Evolutionary conservation across 176 grass and related monocot species (phyloP), one percentile per base, ranked within the genome.

Genomic region (Aegilops speltoides): DNA sequence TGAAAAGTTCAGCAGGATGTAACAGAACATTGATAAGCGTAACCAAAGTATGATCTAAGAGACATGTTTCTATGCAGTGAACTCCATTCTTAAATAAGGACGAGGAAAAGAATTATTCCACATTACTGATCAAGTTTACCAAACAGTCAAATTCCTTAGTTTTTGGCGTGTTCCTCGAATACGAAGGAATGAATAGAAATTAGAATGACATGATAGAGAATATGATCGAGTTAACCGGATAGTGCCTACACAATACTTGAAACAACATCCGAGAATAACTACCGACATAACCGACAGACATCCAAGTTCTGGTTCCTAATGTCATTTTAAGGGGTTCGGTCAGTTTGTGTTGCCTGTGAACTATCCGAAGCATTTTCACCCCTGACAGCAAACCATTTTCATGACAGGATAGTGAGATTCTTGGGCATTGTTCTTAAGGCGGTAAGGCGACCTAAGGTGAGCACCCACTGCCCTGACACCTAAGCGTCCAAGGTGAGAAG

Each of bases 31-130:
- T 61, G 2, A 31, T 15, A 34, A 76, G 78, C 17, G 29, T 43
- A 17, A 79, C 10, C 65, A 13, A 56, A 82, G 16, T 66, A 65
- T 67, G 24, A 23, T 78, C 31, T n/a, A 79, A 79, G 32, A 10
- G 63, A 23, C 24, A 59, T 31, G 3, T 79, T 70, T 82, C 17
- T 67, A 68, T 76, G 17, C 14, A 82, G 16, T 33, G 1, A 59
- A 82, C 9, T 66, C 64, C 26, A 76, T 63, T 82, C 17, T 74
- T 75, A 41, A 36, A 37, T 76, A 65, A 28, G 76, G 15, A 25
- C 0, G 1, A 68, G 43, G 62, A 32, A 41, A 65, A 13, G 9
- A 19, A 6, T 54, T 79, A 52, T 41, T 6, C 11, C 10, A 65
- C 13, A 17, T 68, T 64, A 48, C 36, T 56, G 23, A 62, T 54